phyloP scores from a whole-genome alignment of 2,329 filamentous ascomycete genomes.

The Paramyrothecium sp. region DNA sequence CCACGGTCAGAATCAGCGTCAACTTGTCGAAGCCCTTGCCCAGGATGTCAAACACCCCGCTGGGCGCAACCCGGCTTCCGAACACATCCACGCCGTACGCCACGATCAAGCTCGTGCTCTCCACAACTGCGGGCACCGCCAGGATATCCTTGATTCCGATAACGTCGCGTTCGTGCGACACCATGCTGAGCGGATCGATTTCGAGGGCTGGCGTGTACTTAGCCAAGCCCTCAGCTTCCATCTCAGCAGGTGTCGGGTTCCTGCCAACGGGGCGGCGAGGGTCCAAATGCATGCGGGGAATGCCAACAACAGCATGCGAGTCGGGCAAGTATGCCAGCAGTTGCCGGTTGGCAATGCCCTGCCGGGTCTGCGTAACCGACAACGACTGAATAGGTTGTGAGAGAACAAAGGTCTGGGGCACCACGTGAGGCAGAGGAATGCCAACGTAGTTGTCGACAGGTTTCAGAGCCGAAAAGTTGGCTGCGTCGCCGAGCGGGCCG shows the following conservation, averaged over 20 bases:
- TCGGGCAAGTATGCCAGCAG: conserved; percentile 76
- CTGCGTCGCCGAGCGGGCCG: conserved; percentile 67
- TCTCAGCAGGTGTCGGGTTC: conserved; percentile 76
- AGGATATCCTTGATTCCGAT: conserved; percentile 72
- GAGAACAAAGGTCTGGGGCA: conserved; percentile 79
- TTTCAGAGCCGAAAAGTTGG: conserved; percentile 76
- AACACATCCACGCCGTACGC: conserved; percentile 89
- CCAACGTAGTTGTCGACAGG: conserved; percentile 57
- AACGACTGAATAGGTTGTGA: conserved; percentile 76
- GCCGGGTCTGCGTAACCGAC: conserved; percentile 82
- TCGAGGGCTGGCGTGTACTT: conserved; percentile 76
- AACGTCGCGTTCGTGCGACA: conserved; percentile 82
- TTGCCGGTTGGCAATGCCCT: conserved; percentile 85
- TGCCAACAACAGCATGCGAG: conserved; percentile 71
- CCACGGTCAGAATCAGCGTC: conserved; percentile 79
- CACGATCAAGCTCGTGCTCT: conserved; percentile 89
- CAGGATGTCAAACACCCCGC: conserved; percentile 85
- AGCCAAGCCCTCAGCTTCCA: conserved; percentile 75
- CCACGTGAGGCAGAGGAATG: conserved; percentile 66
- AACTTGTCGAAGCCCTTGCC: conserved; percentile 93
- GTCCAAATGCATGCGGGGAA: conserved; percentile 78
- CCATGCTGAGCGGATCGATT: conserved; percentile 75
- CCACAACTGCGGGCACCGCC: conserved; percentile 74
- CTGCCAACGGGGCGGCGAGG: conserved; percentile 83
- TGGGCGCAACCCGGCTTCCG: conserved; percentile 82